phyloP scores from a whole-genome alignment of 441 rosid genomes.

The Populus hybrid region DNA sequence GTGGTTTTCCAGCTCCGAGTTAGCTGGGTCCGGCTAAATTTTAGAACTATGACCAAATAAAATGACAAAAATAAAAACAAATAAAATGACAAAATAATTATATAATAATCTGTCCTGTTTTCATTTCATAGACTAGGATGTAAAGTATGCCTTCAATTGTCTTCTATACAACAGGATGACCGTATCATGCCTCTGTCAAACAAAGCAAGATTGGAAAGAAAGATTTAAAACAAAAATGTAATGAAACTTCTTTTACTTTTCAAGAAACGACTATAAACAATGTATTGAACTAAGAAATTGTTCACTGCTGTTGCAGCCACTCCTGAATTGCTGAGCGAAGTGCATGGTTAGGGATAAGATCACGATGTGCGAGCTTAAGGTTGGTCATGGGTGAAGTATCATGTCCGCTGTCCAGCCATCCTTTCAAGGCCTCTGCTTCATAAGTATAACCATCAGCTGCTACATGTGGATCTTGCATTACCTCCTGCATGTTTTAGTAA shows the following conservation, averaged over 20 bases:
- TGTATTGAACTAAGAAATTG: neutral
- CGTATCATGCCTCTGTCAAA: neutral
- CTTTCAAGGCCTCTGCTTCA: constrained; percentile 88
- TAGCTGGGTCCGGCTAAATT: too few relatives aligned
- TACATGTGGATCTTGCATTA: constrained; percentile 94
- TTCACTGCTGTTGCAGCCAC: constrained; percentile 41
- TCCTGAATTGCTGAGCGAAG: constrained; percentile 90
- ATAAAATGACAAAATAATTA: too few relatives aligned
- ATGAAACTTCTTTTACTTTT: neutral
- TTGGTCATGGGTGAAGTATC: constrained; percentile 87
- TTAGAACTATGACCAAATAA: too few relatives aligned
- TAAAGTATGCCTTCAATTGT: neutral
- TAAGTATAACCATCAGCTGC: constrained; percentile 94
- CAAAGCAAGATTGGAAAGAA: neutral
- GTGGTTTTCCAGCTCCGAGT: too few relatives aligned
- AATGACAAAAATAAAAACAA: too few relatives aligned
- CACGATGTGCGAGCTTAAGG: constrained; percentile 48
- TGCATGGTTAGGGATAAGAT: constrained; percentile 78
- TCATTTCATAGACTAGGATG: neutral
- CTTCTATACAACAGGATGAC: neutral
- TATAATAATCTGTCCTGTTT: neutral
- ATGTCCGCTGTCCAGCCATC: constrained; percentile 91
- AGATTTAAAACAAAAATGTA: neutral
- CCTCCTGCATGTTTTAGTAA: constrained; percentile 52
- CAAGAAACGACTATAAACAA: neutral